Base-by-base conservation (phyloP, 1,284 basidiomycete genomes). In the Tylopilus sp. region DNA sequence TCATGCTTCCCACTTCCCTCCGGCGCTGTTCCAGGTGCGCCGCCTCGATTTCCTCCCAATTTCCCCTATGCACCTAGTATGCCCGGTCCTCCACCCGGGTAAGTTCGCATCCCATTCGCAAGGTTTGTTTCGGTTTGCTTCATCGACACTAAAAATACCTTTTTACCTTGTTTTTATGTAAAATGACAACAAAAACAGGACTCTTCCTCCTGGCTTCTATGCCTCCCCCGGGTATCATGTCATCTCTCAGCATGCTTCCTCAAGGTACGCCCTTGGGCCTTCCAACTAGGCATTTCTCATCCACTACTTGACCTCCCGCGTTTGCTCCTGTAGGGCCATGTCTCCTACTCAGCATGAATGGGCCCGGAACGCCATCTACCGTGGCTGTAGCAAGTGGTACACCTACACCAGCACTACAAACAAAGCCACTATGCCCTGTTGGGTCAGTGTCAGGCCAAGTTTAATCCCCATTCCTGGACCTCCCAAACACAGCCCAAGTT, bases 401-500 rank as follows among this genome's bases (percentile, higher is more conserved):
- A 2, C 73, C 74, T 12, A 69, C 67, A 7, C 70, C 71, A 53
- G 64, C 63, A 10, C 64, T 67, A 2, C 69, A 72, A 24, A 68
- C 66, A 61, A 73, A 67, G 19, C 58, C 49, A 15, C 63, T 69
- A 29, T 72, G 71, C 8, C 68, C 74, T 32, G 51, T 32, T 15
- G 73, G 72, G n/a, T 65, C 66, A 51, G 53, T 69, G 24, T 69
- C 72, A 57, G 55, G 71, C 38, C 67, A 74, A 57, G 67, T 69
- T 26, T 65, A 74, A 39, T 78, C 80, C 2, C 77, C 81, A 8
- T 72, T 73, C 15, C 81, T 89, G 22, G 84, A 80, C 19, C 77
- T 91, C 65, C 89, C 91, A 15, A 84, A 90, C 75, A 81, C 86
- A 39, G 76, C 84, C 29, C 73, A 90, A 69, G 81, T 29, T 29